phyloP scores from a whole-genome alignment of 495 filamentous ascomycete genomes.

The Neurospora sp. region DNA sequence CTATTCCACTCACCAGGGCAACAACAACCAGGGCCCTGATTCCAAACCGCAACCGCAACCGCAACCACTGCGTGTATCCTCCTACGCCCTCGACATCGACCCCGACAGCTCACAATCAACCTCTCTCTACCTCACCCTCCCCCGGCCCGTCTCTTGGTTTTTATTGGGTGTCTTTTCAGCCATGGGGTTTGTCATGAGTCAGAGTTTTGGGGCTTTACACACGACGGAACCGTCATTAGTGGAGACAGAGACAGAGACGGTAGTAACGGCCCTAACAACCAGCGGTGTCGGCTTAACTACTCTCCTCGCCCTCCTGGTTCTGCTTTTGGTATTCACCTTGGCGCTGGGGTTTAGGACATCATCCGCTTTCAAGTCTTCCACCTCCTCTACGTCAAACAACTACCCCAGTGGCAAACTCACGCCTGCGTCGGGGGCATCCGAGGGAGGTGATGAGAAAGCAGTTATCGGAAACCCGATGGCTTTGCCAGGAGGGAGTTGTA shows the following conservation, averaged over 20 bases:
- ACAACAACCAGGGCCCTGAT: not conserved
- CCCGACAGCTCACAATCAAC: constrained; percentile 25
- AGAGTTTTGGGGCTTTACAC: constrained; percentile 17
- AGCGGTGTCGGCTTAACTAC: constrained; percentile 25
- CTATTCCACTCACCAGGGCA: not conserved
- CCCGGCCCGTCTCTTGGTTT: constrained; percentile 27
- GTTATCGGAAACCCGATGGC: constrained; percentile 30
- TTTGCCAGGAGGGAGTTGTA: constrained; percentile 27
- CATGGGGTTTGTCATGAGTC: constrained; percentile 28
- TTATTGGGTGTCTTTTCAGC: constrained; percentile 25
- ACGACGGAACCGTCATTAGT: not conserved
- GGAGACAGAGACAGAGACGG: not conserved
- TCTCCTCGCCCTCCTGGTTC: constrained; percentile 22
- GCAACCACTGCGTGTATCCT: constrained; percentile 28
- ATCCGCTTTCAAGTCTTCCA: constrained; percentile 2
- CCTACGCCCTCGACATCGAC: constrained; percentile 14
- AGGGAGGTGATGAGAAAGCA: not conserved
- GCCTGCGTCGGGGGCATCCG: not conserved
- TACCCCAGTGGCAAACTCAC: not conserved
- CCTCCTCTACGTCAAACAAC: constrained; percentile 12
- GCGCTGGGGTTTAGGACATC: constrained; percentile 24
- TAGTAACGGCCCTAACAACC: constrained; percentile 16
- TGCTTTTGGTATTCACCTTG: constrained; percentile 19
- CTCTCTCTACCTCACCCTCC: constrained; percentile 32
- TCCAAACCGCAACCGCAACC: constrained; percentile 2